Evolutionary conservation across 352 stramenopile species (phyloP).

Genomic region (Globisporangium cederbergense): DNA sequence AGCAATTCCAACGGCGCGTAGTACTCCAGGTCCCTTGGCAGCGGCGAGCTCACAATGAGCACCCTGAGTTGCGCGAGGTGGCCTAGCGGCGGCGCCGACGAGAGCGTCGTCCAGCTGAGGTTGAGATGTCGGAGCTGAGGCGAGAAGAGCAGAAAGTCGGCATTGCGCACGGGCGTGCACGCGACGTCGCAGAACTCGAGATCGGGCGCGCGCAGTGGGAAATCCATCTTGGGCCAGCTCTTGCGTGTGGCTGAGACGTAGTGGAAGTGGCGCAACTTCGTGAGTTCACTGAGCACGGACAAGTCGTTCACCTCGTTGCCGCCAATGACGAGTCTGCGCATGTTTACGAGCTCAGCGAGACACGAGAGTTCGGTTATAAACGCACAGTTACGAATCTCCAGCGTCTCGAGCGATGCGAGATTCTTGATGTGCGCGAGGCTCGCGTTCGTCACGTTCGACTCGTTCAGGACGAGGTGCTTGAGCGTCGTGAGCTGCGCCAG

Average conservation of each 20-base stretch:
- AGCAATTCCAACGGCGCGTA: conserved; percentile 3
- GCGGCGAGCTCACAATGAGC: conserved; percentile 4
- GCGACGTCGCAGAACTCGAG: conserved; percentile 5
- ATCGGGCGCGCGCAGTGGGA: conserved; percentile 3
- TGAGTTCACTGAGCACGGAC: neutral
- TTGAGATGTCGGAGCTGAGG: conserved; percentile 1
- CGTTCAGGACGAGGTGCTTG: conserved; percentile 5
- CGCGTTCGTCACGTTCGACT: neutral
- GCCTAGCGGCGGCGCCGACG: neutral
- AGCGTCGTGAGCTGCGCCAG: neutral
- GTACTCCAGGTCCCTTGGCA: neutral
- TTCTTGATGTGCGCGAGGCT: conserved; percentile 1
- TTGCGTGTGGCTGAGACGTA: neutral
- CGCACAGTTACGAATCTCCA: conserved; percentile 5
- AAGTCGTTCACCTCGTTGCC: conserved; percentile 6
- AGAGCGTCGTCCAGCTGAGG: conserved; percentile 9
- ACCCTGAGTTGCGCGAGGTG: neutral
- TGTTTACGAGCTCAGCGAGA: neutral
- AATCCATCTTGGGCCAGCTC: conserved; percentile 4
- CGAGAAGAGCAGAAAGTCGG: conserved; percentile 3
- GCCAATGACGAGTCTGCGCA: conserved; percentile 2
- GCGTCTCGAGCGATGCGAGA: conserved; percentile 3
- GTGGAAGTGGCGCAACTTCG: conserved; percentile 4
- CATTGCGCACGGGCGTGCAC: neutral
- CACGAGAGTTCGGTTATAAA: neutral